Evolutionary conservation across 1,284 basidiomycete species (phyloP), one percentile per base, ranked within the genome.

Genomic region (Athelia sp.): DNA sequence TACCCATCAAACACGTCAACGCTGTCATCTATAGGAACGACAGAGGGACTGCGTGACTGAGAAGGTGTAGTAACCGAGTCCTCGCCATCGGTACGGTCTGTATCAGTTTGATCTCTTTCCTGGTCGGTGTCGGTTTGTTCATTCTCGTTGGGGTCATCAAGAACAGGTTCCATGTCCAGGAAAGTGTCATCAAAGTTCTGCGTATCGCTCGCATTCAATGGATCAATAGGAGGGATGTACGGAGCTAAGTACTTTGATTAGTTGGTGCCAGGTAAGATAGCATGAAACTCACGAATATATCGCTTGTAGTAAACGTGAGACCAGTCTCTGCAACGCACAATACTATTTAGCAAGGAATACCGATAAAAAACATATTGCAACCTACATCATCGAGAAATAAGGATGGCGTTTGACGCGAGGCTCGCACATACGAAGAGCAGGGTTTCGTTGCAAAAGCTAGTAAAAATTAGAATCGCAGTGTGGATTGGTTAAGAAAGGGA

Each of bases 181-280:
- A 97, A 98, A 29, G 92, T 88, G 58, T 96, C 92, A 65, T 98
- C 96, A 66, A 98, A 99, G 70, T 98, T 98, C 67, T 93, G 91
- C 55, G 92, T 96, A 78, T 99, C 96, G 62, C 86, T 87, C 57
- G 94, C 93, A 66, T 97, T 92, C 43, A 82, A 81, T 6, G 93
- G 91, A 64, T 98, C 92, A 61, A 95, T 91, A 17, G 90, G 87
- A 18, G 96, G 94, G 58, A 95, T 92, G 76, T 97, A 96, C n/a
- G 96, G 96, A 61, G 96, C 93, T 90, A 54, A 13, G 32, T 13
- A 43, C 19, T 24, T 23, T 34, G 36, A 22, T 31, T 19, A 31
- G 46, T 14, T 43, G n/a, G 23, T 21, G 43, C 47, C 32, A 50
- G 14, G 50, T 43, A 4, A 38, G 31, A 40, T 23, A 47, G 42